Evolutionary conservation across 2,329 filamentous ascomycete species (phyloP).

Genomic region (Gaeumannomyces sp.): DNA sequence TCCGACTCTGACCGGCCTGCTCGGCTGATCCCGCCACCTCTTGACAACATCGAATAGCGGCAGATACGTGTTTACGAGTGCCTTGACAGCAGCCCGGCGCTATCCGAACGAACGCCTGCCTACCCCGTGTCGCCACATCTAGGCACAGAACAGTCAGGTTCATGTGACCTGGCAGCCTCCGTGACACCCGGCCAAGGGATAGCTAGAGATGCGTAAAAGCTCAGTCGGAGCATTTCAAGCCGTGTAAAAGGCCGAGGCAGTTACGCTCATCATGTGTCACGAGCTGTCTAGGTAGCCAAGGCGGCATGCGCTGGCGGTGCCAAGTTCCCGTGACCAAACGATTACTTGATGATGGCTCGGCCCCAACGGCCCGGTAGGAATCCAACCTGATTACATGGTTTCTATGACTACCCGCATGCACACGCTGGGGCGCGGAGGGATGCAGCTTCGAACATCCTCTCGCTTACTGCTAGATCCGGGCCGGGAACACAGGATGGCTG

Average conservation of each 20-base stretch:
- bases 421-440: background rate
- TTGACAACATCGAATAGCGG: background rate
- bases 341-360: background rate
- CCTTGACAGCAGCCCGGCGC: background rate
- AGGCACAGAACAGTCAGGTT: background rate
- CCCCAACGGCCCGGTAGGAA: background rate
- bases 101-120: background rate
- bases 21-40: background rate
- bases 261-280: background rate
- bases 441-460: background rate
- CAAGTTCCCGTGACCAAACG: background rate
- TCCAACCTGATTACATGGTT: background rate
- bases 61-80: background rate
- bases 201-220: background rate
- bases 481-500: background rate
- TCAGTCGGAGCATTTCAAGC: background rate
- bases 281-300: background rate
- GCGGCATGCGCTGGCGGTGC: no score
- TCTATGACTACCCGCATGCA: background rate
- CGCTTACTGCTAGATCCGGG: background rate
- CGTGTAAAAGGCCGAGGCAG: no score
- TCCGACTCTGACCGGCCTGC: background rate
- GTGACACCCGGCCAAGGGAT: background rate
- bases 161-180: background rate
- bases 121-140: background rate